phyloP scores from a whole-genome alignment of 2,329 filamentous ascomycete genomes.

The Ophiostoma populinum region DNA sequence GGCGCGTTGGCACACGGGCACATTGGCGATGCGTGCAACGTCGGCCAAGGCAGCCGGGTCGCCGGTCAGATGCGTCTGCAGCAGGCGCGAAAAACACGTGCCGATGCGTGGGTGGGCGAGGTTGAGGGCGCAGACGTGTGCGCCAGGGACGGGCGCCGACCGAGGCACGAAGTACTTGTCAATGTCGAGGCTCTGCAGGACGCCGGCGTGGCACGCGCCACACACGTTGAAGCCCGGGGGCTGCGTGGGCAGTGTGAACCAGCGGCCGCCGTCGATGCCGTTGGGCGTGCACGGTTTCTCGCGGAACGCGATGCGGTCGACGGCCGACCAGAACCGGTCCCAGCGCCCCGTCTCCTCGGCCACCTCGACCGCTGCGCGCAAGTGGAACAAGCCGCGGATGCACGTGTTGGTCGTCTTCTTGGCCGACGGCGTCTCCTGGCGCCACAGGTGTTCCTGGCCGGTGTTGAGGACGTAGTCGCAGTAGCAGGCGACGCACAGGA shows the following conservation, averaged over 20 bases:
- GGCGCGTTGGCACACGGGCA: conserved; percentile 14
- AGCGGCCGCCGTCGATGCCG: conserved; percentile 17
- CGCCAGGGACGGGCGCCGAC: conserved; percentile 7
- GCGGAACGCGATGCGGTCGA: conserved; percentile 13
- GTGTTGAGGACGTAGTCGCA: conserved; percentile 19
- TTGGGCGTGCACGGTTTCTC: conserved; percentile 17
- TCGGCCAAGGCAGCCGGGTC: neutral
- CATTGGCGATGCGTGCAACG: neutral
- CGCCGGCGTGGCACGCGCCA: conserved; percentile 18
- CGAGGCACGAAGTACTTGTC: conserved; percentile 16
- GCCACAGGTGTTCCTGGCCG: conserved; percentile 10
- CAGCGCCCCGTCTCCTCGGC: conserved; percentile 17
- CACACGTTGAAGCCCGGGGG: conserved; percentile 20
- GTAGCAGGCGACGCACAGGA: conserved; percentile 22
- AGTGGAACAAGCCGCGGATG: conserved; percentile 14
- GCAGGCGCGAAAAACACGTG: neutral
- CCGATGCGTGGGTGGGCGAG: conserved; percentile 15
- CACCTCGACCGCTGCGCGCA: conserved; percentile 16
- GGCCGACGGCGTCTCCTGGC: conserved; percentile 12
- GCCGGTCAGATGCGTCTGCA: conserved; percentile 3
- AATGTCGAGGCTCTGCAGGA: conserved; percentile 18
- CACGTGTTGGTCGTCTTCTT: conserved; percentile 11
- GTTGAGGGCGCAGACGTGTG: conserved; percentile 20
- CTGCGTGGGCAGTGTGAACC: conserved; percentile 20
- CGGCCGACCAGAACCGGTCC: conserved; percentile 19